Conservation (phyloP, 139 green algal species). For the Coelastrella sp. region DNA sequence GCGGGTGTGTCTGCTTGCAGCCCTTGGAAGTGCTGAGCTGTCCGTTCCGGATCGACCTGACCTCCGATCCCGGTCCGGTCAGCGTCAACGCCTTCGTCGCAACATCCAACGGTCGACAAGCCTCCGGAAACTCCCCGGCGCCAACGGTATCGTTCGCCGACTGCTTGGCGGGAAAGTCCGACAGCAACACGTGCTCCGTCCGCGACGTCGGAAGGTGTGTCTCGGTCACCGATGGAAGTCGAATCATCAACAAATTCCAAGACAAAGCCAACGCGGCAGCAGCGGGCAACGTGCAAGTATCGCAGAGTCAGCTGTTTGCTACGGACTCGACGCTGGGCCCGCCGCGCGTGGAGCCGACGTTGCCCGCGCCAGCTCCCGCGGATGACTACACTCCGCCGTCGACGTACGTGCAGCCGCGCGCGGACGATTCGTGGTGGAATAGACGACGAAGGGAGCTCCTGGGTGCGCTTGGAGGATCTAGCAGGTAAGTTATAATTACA, state of each 20-base stretch:
- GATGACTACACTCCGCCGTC: not conserved
- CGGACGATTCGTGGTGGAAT: slow-evolving; percentile 5
- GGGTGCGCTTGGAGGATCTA: not conserved
- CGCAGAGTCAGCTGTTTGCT: slow-evolving; percentile 26
- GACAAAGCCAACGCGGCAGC: not conserved
- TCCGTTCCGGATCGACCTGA: not conserved
- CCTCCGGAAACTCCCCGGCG: not conserved
- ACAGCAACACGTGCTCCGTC: not conserved
- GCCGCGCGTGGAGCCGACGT: not conserved
- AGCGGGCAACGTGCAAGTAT: not conserved
- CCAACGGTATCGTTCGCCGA: not conserved
- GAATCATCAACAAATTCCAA: not conserved
- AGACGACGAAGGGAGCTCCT: not conserved
- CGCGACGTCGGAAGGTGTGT: slow-evolving; percentile 6
- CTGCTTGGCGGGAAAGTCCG: not conserved
- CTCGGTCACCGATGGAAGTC: slow-evolving; percentile 8
- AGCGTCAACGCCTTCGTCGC: not conserved
- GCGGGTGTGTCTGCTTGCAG: not conserved
- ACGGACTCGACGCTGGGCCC: slow-evolving; percentile 1
- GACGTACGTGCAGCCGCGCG: not conserved
- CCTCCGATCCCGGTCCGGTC: not conserved
- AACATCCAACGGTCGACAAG: not conserved
- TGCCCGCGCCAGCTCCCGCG: not conserved
- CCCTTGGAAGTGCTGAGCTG: not conserved
- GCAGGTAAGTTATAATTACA: not conserved